Evolutionary conservation across 148 eudicot species (phyloP), one percentile per base, ranked within the genome.

Genomic region (Rhododendron ovatum): DNA sequence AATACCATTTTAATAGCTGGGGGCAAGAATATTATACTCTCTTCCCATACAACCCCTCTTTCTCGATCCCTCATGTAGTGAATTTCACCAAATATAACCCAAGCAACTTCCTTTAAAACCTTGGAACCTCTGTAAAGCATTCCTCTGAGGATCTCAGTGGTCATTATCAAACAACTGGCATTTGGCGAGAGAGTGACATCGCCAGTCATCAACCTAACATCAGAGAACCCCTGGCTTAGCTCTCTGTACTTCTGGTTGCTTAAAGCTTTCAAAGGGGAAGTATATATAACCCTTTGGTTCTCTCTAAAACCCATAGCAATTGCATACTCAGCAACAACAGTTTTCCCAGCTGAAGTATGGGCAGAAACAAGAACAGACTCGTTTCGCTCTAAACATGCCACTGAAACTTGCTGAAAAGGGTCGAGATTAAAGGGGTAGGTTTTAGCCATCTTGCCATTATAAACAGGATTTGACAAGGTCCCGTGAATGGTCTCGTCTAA

Each of bases 1-100:
- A 97, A 97, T 30, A 97, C 98, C 99, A 97, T 97, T 90, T 97
- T 97, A 83, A 97, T 97, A 86, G 95, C 92, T 0, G 98, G 94
- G 0, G 99, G 98, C 88, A 97, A 87, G 88, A 97, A 97, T 14
- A 97, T 91, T 14, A 97, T 97, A 88, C 95, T 95, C 88, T 97
- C 99, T 89, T 97, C 98, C 99, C 99, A 95, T 78, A 97, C 99
- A 75, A 97, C 98, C 35, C 99, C 99, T 86, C 98, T 91, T 83
- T 95, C 98, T 33, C 99, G 91, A 89, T 97, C 99, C 91, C 94
- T 97, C 99, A 97, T 97, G 76, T 95, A 97, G 87, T 97, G 99
- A 4, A 97, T 97, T 89, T 97, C 99, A 82, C 95, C 99, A 88
- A 97, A 97, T 24, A 97, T 93, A 67, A 97, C 99, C 99, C 99